A percentile compares a stretch with the other conserved stretches of the same genome.
Conservation (phyloP, 305 asterid genomes). For the Lippia alba region DNA sequence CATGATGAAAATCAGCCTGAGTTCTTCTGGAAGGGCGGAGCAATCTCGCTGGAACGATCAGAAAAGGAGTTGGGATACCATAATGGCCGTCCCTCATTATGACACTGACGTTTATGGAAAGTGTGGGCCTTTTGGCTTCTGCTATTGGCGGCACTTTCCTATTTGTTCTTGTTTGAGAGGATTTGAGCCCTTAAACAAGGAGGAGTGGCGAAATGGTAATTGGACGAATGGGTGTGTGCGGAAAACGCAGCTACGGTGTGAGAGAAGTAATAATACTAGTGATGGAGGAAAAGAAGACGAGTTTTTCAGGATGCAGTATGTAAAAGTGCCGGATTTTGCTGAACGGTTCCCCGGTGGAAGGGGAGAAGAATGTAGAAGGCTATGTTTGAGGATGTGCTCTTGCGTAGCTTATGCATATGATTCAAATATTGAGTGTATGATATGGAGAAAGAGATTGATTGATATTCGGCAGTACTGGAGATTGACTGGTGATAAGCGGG, state of each 20-base stretch:
- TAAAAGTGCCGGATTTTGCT: conserved; percentile 67
- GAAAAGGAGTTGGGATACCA: conserved; percentile 33
- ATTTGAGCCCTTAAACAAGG: conserved; percentile 43
- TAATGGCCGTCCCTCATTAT: conserved; percentile 21
- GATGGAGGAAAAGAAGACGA: conserved; percentile 42
- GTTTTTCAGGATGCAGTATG: conserved; percentile 44
- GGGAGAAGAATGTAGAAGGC: conserved; percentile 43
- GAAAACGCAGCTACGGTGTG: conserved; percentile 34
- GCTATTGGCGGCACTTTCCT: conserved; percentile 30
- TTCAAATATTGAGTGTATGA: conserved; percentile 50
- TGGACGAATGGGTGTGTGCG: conserved; percentile 57
- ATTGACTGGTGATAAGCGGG: too few species aligned
- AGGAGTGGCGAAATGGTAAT: conserved; percentile 55
- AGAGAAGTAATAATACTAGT: neutral
- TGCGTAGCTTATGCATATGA: conserved; percentile 57
- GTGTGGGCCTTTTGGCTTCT: conserved; percentile 52
- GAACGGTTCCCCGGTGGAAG: conserved; percentile 9
- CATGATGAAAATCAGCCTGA: conserved; percentile 13
- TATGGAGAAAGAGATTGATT: conserved; percentile 49
- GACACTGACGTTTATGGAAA: conserved; percentile 44
- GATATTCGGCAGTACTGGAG: conserved; percentile 55
- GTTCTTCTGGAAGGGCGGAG: conserved; percentile 23
- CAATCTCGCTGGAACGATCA: conserved; percentile 30
- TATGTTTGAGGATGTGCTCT: conserved; percentile 54
- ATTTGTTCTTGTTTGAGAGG: conserved; percentile 58